These are phyloP conservation scores for Linaria vulgaris DNA, from an alignment of 257 asterid species.

Conservation along the genomic window DNA sequence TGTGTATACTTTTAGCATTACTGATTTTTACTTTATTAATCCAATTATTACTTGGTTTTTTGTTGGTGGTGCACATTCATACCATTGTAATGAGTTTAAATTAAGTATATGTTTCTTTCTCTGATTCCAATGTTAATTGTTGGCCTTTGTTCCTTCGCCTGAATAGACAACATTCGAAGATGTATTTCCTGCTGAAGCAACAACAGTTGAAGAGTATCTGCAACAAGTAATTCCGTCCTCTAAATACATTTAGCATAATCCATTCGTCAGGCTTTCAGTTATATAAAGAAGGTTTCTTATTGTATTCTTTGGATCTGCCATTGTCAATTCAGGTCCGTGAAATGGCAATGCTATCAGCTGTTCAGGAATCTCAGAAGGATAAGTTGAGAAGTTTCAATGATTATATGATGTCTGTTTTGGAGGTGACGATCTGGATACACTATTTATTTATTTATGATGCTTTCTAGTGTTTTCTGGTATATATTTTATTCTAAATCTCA, in stretches of 20 bases:
- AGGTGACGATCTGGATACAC: constrained; percentile 48
- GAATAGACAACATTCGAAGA: constrained; percentile 91
- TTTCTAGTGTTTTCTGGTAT: constrained; percentile 15
- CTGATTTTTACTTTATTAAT: constrained; percentile 14
- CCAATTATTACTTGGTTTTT: constrained; percentile 9
- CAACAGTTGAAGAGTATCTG: constrained; percentile 90
- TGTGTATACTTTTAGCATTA: neutral
- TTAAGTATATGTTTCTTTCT: neutral
- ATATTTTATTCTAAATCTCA: constrained; percentile 3
- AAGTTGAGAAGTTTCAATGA: constrained; percentile 82
- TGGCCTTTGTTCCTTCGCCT: constrained; percentile 21
- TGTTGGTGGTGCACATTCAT: neutral
- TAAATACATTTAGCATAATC: constrained; percentile 10
- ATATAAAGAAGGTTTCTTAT: too few species aligned
- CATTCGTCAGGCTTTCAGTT: constrained; percentile 1
- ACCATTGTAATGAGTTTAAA: constrained; percentile 11
- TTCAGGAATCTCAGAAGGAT: constrained; percentile 96
- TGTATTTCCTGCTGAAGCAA: constrained; percentile 96
- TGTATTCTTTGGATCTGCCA: constrained; percentile 13
- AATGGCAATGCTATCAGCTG: constrained; percentile 96
- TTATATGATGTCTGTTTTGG: constrained; percentile 91
- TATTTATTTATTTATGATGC: neutral
- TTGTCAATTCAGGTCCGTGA: constrained; percentile 74
- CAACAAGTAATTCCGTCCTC: constrained; percentile 66
- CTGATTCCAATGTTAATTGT: constrained; percentile 6